Conservation (phyloP, 768 basidiomycete species). For the Boletus eberwhitei region DNA sequence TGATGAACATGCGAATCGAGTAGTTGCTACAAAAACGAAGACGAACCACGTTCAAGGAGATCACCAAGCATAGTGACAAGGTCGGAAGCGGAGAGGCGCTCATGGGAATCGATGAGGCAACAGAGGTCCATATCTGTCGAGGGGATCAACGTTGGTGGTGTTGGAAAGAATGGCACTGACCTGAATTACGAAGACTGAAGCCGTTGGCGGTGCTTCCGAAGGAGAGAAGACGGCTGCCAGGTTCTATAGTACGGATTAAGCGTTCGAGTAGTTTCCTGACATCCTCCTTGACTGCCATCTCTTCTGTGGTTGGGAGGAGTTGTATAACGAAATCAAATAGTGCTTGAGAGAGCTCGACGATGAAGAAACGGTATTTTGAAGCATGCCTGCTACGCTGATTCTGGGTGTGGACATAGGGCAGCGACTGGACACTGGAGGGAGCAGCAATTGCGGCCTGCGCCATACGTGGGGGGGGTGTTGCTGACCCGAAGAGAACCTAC, state of each 20-base stretch:
- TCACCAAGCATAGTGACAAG: constrained; percentile 93
- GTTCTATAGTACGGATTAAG: constrained; percentile 93
- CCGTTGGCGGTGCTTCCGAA: constrained; percentile 98
- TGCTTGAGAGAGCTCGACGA: constrained; percentile 80
- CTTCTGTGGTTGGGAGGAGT: constrained; percentile 83
- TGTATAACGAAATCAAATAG: constrained; percentile 94
- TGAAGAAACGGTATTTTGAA: constrained; percentile 60
- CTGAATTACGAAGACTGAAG: constrained; percentile 94
- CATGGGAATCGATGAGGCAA: constrained; percentile 88
- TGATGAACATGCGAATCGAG: constrained; percentile 11
- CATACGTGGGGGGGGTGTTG: constrained; percentile 14
- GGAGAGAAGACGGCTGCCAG: constrained; percentile 82
- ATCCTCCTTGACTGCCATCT: constrained; percentile 93
- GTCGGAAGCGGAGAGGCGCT: constrained; percentile 77
- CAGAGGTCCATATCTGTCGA: constrained; percentile 94
- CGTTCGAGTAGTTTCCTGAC: constrained; percentile 92
- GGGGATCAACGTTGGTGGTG: constrained; percentile 11
- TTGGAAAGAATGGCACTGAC: constrained; percentile 38
- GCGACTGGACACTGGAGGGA: constrained; percentile 19
- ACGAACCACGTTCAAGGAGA: constrained; percentile 86
- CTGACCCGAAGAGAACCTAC: neutral
- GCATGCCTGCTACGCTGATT: constrained; percentile 32
- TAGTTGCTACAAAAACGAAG: constrained; percentile 1
- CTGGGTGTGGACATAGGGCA: constrained; percentile 34
- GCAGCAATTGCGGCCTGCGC: constrained; percentile 28